Evolutionary conservation across 2,329 filamentous ascomycete species (phyloP).

Genomic region (Fusarium paranaense): DNA sequence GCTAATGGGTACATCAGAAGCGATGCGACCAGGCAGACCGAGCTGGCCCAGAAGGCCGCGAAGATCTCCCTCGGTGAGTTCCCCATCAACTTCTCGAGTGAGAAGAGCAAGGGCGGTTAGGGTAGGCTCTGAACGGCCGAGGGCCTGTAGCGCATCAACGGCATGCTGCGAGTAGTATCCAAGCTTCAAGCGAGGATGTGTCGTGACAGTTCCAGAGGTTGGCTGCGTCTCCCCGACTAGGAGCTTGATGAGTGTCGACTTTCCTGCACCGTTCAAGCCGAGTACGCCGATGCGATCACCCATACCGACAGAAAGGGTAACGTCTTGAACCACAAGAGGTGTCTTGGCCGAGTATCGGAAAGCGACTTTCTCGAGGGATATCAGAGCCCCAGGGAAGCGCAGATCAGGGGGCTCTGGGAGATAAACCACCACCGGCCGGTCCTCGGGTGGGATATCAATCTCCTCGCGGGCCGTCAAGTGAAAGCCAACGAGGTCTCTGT

Average conservation of each 20-base stretch:
- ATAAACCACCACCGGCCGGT: conserved; percentile 66
- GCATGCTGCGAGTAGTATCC: conserved; percentile 86
- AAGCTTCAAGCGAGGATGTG: conserved; percentile 76
- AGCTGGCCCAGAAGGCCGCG: conserved; percentile 75
- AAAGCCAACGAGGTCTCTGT: conserved; percentile 75
- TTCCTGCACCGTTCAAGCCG: conserved; percentile 84
- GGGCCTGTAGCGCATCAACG: conserved; percentile 73
- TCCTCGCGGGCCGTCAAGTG: conserved; percentile 70
- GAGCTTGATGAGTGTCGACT: conserved; percentile 81
- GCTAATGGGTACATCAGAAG: conserved; percentile 78
- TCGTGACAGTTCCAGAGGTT: conserved; percentile 69
- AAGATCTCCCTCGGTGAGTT: conserved; percentile 73
- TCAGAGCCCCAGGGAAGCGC: conserved; percentile 78
- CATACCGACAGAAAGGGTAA: conserved; percentile 76
- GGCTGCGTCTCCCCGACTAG: conserved; percentile 72
- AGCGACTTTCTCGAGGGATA: conserved; percentile 76
- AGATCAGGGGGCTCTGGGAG: conserved; percentile 76
- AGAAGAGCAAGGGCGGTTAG: conserved; percentile 76
- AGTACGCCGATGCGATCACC: conserved; percentile 81
- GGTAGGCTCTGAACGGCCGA: conserved; percentile 60
- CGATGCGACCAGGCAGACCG: conserved; percentile 76
- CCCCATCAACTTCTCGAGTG: conserved; percentile 62
- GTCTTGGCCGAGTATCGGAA: conserved; percentile 69
- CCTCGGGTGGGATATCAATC: conserved; percentile 76
- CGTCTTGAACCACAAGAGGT: conserved; percentile 65